A percentile compares a stretch with the other conserved stretches of the same genome.
Conservation (phyloP, 1,139 yeast genomes). For the Nematodospora anomalae region DNA sequence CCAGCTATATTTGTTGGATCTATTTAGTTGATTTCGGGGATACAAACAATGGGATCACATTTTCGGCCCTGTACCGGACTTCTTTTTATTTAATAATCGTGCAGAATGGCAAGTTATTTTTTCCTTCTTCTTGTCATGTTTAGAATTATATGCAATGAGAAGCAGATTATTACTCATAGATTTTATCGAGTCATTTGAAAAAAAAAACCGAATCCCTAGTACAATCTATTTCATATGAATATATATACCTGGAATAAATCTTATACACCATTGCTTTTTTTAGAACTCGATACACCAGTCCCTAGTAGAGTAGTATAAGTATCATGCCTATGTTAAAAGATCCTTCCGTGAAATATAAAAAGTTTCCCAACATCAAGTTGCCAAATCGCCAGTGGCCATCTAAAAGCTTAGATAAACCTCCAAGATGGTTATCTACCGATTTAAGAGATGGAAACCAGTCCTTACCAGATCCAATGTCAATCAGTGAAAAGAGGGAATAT, state of each 20-base stretch:
- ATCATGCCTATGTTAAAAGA: constrained; percentile 38
- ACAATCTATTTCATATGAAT: too few relatives aligned
- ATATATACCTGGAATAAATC: too few relatives aligned
- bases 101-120: neutral
- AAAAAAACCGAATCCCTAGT: neutral
- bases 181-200: neutral
- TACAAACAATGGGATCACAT: too few relatives aligned
- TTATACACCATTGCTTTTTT: too few relatives aligned
- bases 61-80: neutral
- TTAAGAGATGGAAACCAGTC: constrained; percentile 53
- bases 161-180: neutral
- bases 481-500: constrained; percentile 45
- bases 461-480: constrained; percentile 51
- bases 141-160: neutral
- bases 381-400: constrained; percentile 48
- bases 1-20: neutral
- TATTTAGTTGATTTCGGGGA: neutral
- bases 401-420: constrained; percentile 39
- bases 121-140: neutral
- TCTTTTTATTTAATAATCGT: neutral
- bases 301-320: too few relatives aligned
- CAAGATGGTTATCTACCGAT: constrained; percentile 52
- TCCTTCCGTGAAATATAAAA: constrained; percentile 41
- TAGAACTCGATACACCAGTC: too few relatives aligned
- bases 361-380: constrained; percentile 38